Conservation (phyloP, 192 early-diverging fungal genomes). For the Entrophospora sp. region DNA sequence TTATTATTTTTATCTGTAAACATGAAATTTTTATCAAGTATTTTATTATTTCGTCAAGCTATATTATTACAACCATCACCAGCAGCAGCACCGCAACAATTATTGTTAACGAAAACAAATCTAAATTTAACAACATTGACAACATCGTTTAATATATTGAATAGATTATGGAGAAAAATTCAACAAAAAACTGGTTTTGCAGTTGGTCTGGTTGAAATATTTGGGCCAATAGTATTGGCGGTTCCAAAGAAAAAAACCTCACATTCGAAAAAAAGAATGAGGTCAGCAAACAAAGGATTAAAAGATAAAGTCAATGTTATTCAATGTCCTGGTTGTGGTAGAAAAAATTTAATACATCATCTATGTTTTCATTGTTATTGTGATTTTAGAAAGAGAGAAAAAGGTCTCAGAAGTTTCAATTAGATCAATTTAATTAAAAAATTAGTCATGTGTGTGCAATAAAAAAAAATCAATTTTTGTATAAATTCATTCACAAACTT, state of each 20-base stretch:
- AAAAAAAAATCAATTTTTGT: too few relatives aligned
- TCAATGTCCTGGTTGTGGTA: slow-evolving; percentile 71
- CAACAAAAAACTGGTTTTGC: background rate
- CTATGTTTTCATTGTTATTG: slow-evolving; percentile 68
- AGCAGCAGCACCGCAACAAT: too few relatives aligned
- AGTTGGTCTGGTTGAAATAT: slow-evolving; percentile 30
- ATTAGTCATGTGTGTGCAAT: too few relatives aligned
- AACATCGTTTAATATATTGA: too few relatives aligned
- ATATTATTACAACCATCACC: too few relatives aligned
- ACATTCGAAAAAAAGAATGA: slow-evolving; percentile 83
- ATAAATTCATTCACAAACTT: too few relatives aligned
- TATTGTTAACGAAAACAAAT: too few relatives aligned
- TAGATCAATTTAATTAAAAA: background rate
- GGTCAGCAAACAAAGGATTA: slow-evolving; percentile 67
- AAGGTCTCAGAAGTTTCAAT: too few relatives aligned
- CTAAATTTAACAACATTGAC: too few relatives aligned
- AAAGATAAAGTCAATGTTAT: slow-evolving; percentile 60
- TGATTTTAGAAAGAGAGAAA: slow-evolving; percentile 21
- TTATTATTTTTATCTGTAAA: too few relatives aligned
- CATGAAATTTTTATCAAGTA: too few relatives aligned
- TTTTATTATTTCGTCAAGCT: too few relatives aligned
- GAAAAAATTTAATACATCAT: slow-evolving; percentile 64
- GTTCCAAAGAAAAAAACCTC: slow-evolving; percentile 92
- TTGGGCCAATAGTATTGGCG: slow-evolving; percentile 64
- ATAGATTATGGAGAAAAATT: background rate